Base-by-base conservation (phyloP, 169 alveolate genomes). In the Cyclospora cayetanensis region DNA sequence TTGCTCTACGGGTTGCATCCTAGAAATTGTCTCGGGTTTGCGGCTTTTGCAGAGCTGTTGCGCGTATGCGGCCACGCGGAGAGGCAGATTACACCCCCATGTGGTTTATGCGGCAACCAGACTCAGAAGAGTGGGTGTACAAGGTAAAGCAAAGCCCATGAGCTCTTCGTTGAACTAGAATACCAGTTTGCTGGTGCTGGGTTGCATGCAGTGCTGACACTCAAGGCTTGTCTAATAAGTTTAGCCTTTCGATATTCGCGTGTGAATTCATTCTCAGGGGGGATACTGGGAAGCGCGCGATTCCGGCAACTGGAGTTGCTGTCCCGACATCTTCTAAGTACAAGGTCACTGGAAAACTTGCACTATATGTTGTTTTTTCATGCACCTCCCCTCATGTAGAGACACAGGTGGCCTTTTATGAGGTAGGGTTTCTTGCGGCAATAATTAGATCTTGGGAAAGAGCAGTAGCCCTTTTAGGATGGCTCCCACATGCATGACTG, bases 261-360 rank as follows among this genome's bases (percentile, higher is more conserved):
- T 41, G 35, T 84, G 91, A 42, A 4, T 37, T 42, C 18, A 1
- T 2, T 15, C 15, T 37, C 35, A 88, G 93, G 93, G 93, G 4
- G 89, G 89, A 2, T 88, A 88, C 77, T 88, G 93, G 93, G 93
- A 88, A 46, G 87, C 93, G 20, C 55, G 80, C 31, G 79, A 42
- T 27, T 50, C n/a, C 25, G 93, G 77, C 39, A 65, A 43, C 7
- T 88, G 55, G 53, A 22, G 77, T 11, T 29, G 80, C 25, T 53
- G 93, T 31, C 93, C 93, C 0, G 93, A 88, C 50, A 88, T 88
- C 0, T 88, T 88, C 66, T 88, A 88, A 42, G 63, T 63, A 55
- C 85, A 4, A 41, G 5, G n/a, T n/a, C n/a, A n/a, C n/a, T n/a
- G n/a, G n/a, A n/a, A n/a, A n/a, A n/a, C n/a, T n/a, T n/a, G n/a